Conservation (phyloP, 1,284 basidiomycete species). For the Trametes pubescens region DNA sequence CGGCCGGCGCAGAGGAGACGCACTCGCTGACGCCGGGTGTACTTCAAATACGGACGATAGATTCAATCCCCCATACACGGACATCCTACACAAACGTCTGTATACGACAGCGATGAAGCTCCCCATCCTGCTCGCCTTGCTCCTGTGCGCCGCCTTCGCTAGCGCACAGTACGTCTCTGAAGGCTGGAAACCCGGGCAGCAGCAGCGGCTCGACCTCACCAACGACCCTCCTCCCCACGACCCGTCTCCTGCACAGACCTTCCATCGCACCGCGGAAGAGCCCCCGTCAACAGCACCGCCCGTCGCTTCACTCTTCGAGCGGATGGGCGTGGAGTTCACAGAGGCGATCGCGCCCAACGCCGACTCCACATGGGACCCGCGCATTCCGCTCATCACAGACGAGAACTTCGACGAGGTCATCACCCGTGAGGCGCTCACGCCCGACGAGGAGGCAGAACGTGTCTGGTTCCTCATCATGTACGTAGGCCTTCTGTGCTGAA, state of each 20-base stretch:
- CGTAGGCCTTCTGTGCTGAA: conserved; percentile 37
- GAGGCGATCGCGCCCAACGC: conserved; percentile 55
- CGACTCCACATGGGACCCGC: conserved; percentile 67
- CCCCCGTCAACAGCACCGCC: conserved; percentile 57
- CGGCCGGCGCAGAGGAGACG: too few relatives aligned
- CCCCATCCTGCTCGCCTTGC: conserved; percentile 45
- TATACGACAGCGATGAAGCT: conserved; percentile 56
- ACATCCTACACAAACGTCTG: too few relatives aligned
- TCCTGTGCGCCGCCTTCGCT: conserved; percentile 48
- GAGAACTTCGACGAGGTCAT: conserved; percentile 74
- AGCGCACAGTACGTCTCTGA: conserved; percentile 76
- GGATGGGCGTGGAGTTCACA: conserved; percentile 73
- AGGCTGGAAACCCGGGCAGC: conserved; percentile 80
- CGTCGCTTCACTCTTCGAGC: conserved; percentile 58
- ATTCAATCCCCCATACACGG: neutral
- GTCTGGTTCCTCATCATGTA: conserved; percentile 80
- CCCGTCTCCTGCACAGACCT: conserved; percentile 30
- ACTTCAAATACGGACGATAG: too few relatives aligned
- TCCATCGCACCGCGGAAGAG: conserved; percentile 33
- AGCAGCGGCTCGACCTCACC: conserved; percentile 29
- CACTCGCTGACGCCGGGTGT: neutral
- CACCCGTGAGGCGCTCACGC: conserved; percentile 65
- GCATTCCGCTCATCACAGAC: conserved; percentile 79
- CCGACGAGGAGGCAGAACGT: conserved; percentile 68
- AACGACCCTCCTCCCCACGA: neutral